Base-by-base conservation (phyloP, 129 eudicot genomes). In the Calendula officinalis region DNA sequence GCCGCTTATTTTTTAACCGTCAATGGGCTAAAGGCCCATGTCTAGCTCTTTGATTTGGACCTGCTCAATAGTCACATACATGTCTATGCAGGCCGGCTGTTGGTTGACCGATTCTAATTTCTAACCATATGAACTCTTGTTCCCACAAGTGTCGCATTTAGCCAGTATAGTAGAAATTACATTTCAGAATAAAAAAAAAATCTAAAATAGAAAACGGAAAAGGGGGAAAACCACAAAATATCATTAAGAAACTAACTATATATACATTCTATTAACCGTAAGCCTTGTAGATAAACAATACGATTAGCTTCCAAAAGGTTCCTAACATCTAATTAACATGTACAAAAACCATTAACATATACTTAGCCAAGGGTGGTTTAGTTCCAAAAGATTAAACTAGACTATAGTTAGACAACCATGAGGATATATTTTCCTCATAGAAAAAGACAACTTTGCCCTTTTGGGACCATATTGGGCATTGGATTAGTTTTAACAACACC, bases 401-500 rank as follows among this genome's bases (percentile, higher is more conserved):
- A 15, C 49, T 69, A 41, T 45, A 33, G 69, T 69, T 80, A 74
- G 70, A 60, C 70, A 41, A 50, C 56, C 54, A 67, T 30, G 38
- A 16, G 11, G 51, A 43, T 37, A 27, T 62, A 67, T 45, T 27
- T 2, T 16, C 5, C 62, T 83, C 78, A 90, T 7, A 90, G 74
- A 15, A 84, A 69, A 79, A 86, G 81, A 75, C 95, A 90, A 8
- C 77, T 68, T 55, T 44, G 71, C 50, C 67, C 79, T 44, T 81
- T 86, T 32, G 95, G 95, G 36, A 83, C 71, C 37, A 51, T 57
- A 37, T 35, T 72, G 3, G 88, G 91, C 88, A 86, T 78, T 43
- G 86, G 84, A 64, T n/a, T 62, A 43, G 83, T 72, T 49, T 62
- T 66, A 35, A 89, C 90, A 60, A 54, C 69, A 56, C 75, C 74